Conservation (phyloP, 176 grass and related monocot genomes). For the Echinochloa phyllopogon region DNA sequence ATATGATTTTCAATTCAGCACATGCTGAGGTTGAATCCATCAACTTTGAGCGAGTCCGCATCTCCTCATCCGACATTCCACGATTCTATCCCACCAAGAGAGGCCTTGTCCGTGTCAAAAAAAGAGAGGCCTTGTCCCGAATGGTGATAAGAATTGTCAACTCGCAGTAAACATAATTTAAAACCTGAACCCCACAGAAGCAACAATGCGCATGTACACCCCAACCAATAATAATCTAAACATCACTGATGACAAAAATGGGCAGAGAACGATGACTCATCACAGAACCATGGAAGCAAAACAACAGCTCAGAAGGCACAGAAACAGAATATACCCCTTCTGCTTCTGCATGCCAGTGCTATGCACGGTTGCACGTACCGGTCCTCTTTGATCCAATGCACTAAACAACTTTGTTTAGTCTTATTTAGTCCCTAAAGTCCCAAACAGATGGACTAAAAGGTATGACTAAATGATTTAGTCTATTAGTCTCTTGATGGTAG, state of each 20-base stretch:
- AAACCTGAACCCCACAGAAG: not conserved
- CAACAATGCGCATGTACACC: not conserved
- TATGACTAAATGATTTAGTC: no score
- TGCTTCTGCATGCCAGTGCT: constrained; percentile 1
- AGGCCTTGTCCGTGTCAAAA: not conserved
- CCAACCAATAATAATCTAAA: not conserved
- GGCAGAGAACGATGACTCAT: not conserved
- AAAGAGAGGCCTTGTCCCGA: not conserved
- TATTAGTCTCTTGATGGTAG: no score
- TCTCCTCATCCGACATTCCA: not conserved
- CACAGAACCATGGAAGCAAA: not conserved
- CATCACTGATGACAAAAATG: not conserved
- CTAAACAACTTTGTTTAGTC: no score
- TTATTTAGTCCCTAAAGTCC: no score
- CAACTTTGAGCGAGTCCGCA: not conserved
- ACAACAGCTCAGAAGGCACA: not conserved
- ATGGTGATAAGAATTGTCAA: not conserved
- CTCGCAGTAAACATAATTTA: not conserved
- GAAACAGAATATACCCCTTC: not conserved
- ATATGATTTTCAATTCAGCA: not conserved
- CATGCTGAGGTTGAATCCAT: not conserved
- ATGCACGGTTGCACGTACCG: not conserved
- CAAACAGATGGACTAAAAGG: no score
- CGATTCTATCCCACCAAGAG: not conserved
- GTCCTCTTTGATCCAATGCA: no score